Evolutionary conservation across 805 yeast genomes (phyloP).

Genomic region (Zygoascus tannicola): DNA sequence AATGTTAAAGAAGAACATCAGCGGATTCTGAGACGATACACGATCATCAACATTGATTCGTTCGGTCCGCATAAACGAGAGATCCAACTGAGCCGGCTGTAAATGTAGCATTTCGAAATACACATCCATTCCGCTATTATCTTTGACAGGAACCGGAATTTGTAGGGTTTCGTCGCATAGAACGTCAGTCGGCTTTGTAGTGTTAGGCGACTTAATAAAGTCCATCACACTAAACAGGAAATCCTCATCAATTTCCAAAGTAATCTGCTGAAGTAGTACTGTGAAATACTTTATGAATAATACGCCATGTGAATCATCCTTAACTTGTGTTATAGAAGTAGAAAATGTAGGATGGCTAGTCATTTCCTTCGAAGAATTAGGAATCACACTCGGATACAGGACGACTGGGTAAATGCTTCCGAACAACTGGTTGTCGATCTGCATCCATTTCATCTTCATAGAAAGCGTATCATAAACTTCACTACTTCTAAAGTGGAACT

Average conservation of each 20-base stretch:
- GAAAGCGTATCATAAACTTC: slow-evolving; percentile 74
- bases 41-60: slow-evolving; percentile 57
- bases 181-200: slow-evolving; percentile 36
- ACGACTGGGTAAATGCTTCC: slow-evolving; percentile 85
- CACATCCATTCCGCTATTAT: slow-evolving; percentile 55
- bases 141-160: slow-evolving; percentile 59
- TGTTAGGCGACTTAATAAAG: slow-evolving; percentile 72
- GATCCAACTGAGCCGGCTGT: slow-evolving; percentile 81
- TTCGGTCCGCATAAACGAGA: slow-evolving; percentile 88
- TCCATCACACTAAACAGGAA: slow-evolving; percentile 75
- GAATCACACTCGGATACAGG: slow-evolving; percentile 81
- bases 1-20: slow-evolving; percentile 72
- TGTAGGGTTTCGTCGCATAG: slow-evolving; percentile 55
- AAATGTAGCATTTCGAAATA: slow-evolving; percentile 89
- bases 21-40: slow-evolving; percentile 49
- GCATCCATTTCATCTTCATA: slow-evolving; percentile 85
- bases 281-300: slow-evolving; percentile 88
- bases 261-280: slow-evolving; percentile 75
- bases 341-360: slow-evolving; percentile 86
- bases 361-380: slow-evolving; percentile 75
- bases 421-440: slow-evolving; percentile 82
- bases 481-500: slow-evolving; percentile 70
- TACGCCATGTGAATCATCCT: slow-evolving; percentile 88
- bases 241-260: slow-evolving; percentile 90
- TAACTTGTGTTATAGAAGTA: slow-evolving; percentile 71